Base-by-base conservation (phyloP, 768 basidiomycete genomes). In the Tylopilus plumbeoviolaceoides region DNA sequence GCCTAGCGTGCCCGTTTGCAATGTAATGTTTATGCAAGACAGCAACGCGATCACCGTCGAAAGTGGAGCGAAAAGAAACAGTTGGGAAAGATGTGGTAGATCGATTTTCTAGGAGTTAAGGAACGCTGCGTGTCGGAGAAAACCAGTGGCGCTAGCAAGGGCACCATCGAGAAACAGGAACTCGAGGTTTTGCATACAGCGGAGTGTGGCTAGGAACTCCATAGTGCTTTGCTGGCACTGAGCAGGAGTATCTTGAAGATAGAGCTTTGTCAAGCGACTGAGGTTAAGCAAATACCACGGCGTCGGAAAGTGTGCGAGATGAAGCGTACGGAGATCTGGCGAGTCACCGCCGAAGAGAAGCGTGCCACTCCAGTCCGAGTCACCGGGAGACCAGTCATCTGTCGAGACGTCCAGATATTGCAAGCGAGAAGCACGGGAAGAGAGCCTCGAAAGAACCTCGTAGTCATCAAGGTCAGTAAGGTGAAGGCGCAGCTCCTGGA, bases 161-260 rank as follows among this genome's bases (percentile, higher is more conserved):
- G 63, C 62, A 47, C 69, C 50, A 21, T 67, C 62, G 15, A 44
- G 27, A 12, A 9, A 11, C 5, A 44, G n/a, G 12, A 18, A 15
- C 18, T 15, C n/a, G 27, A 44, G 61, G 42, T 54, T 27, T 7
- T 69, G 70, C 70, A 73, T 73, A 40, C 61, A 51, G n/a, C 60
- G 46, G 9, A 78, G 44, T 1, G 21, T 46, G 10, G 31, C 14
- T 14, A 46, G 31, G 30, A 45, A 35, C 3, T 47, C 35, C 23
- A 3, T 3, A 3, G 31, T 21, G 14, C 3, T 5, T 36, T 36
- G 35, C 35, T n/a, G 21, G 17, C 23, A 47, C 12, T 2, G 35
- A 11, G 3, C 11, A 10, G 46, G 35, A 17, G n/a, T 2, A n/a
- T 14, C 1, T 15, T n/a, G 4, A 9, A 47, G 15, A 25, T 8